Evolutionary conservation across 768 basidiomycete species (phyloP), one percentile per base, ranked within the genome.

Genomic region (Lactarius evosmus): DNA sequence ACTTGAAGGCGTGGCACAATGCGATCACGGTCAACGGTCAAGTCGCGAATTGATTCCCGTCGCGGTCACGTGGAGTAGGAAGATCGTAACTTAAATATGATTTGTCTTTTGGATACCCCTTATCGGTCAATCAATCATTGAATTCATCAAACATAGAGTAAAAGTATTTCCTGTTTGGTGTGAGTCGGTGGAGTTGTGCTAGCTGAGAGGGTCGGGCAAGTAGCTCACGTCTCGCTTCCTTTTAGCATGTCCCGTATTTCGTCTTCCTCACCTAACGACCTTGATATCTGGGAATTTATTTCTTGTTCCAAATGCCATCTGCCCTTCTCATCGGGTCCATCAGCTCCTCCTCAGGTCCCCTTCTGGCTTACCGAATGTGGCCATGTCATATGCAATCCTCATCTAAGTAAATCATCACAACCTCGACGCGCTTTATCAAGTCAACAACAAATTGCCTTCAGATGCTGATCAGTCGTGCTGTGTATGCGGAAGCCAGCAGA

Each of bases 301-400:
- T 74, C 76, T 59, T 94, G 92, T 69, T 77, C 82, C 0, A 78
- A 82, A 70, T 94, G 92, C 69, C 85, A 86, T 66, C 78, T 89
- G 30, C 82, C 85, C 0, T 93, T 88, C 69, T 70, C 77, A 7
- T 76, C 83, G 2, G 73, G 73, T n/a, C 79, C 81, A 40, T 76
- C 78, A 46, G 82, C 80, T 0, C 75, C 77, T 1, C 80, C 86
- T 11, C 78, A 81, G 3, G 75, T 89, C 30, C 92, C 92, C 0
- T 94, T 93, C 73, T 94, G 92, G 92, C 78, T 93, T 64, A 92
- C 92, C 1, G 90, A 93, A 72, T 94, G 92, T 69, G 90, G 90
- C 0, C 92, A 94, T 78, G 82, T 93, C 61, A 69, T 93, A 30
- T 94, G 92, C 79, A 93, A 94, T 71, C 80, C 82, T 41, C 92